Base-by-base conservation (phyloP, 352 stramenopile genomes). In the Phytophthora pisi region DNA sequence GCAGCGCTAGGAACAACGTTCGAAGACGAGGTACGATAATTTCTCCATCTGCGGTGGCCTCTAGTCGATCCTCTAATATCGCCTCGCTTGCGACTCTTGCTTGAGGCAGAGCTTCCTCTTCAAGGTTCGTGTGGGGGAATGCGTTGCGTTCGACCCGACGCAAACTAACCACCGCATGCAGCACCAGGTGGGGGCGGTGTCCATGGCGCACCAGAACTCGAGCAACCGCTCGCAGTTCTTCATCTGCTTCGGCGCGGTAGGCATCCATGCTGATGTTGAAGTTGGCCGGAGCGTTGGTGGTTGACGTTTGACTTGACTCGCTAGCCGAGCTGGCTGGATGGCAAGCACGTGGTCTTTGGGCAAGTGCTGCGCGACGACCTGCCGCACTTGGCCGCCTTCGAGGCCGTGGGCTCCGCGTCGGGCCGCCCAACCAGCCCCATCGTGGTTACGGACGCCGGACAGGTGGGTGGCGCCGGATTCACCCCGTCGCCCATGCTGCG, bases 171-270 rank as follows among this genome's bases (percentile, higher is more conserved):
- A 9, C 11, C 34, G 34, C 34, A 15, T 54, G 54, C 77, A 98
- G 85, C 89, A 96, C 51, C 86, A 95, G 61, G 71, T 86, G 45
- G 97, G 96, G 7, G 89, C 98, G 36, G 86, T 99, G 34, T 98
- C 93, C 51, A 99, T 99, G 97, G 98, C 97, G 11, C 99, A 99
- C 69, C 91, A 96, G 67, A 96, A 83, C 65, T 87, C 97, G 72
- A 99, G 86, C 13, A 99, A 99, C 79, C 96, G 97, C 16, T 98
- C 88, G 51, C 98, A 99, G 78, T 99, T 99, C 82, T 99, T 99
- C 81, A 98, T 99, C 64, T 99, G 95, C 51, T 98, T 96, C 8
- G 38, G 38, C 23, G 72, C 71, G 5, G 81, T 92, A 58, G 10
- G 30, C 8, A 51, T 16, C 46, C 18, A 18, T 26, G 28, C n/a